phyloP scores from a whole-genome alignment of 2,329 filamentous ascomycete genomes.

The Alternaria atra region DNA sequence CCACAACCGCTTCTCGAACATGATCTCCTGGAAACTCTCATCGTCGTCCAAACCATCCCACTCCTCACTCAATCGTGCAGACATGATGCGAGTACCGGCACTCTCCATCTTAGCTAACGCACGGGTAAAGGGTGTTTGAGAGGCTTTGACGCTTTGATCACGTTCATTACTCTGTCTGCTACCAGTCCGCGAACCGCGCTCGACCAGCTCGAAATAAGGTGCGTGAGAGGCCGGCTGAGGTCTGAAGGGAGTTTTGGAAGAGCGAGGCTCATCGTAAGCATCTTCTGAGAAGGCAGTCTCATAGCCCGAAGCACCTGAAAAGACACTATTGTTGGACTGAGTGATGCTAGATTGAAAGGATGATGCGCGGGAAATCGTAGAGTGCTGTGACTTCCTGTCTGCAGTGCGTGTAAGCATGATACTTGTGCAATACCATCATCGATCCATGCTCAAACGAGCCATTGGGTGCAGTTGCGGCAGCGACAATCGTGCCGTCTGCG shows the following conservation, averaged over 20 bases:
- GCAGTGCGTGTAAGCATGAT: slow-evolving; percentile 13
- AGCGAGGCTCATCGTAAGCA: slow-evolving; percentile 20
- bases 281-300: slow-evolving; percentile 29
- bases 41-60: slow-evolving; percentile 41
- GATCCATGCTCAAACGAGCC: neutral
- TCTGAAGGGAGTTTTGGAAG: slow-evolving; percentile 15
- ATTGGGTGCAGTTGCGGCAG: neutral
- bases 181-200: slow-evolving; percentile 31
- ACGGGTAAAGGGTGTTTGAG: slow-evolving; percentile 32
- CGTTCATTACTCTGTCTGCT: slow-evolving; percentile 24
- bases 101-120: slow-evolving; percentile 38
- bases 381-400: slow-evolving; percentile 28
- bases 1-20: slow-evolving; percentile 42
- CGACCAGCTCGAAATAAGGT: slow-evolving; percentile 28
- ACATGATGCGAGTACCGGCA: slow-evolving; percentile 37
- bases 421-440: neutral
- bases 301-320: slow-evolving; percentile 28
- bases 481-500: neutral
- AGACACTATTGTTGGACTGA: slow-evolving; percentile 31
- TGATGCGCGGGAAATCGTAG: slow-evolving; percentile 27
- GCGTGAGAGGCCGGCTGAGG: neutral
- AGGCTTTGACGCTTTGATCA: slow-evolving; percentile 27
- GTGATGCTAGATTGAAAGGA: slow-evolving; percentile 27
- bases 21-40: slow-evolving; percentile 36
- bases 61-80: slow-evolving; percentile 36